phyloP scores from a whole-genome alignment of 495 filamentous ascomycete genomes.

The Neurospora sp. region DNA sequence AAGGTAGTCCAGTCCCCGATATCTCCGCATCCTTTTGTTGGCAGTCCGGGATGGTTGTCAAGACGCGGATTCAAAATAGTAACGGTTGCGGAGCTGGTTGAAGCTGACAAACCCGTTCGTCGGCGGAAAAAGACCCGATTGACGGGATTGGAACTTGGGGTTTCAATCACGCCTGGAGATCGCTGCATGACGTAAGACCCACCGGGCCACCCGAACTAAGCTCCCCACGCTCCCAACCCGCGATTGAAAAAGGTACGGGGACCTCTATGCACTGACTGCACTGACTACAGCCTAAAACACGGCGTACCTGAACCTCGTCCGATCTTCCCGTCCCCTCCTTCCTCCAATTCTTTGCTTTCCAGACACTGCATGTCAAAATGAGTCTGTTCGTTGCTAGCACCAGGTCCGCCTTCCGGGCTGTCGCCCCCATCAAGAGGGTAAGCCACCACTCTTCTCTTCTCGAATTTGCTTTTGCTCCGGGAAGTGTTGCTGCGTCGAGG shows the following conservation, averaged over 20 bases:
- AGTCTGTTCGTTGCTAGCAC: constrained; percentile 22
- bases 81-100: not conserved
- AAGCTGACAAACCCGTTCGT: not conserved
- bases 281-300: not conserved
- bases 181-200: not conserved
- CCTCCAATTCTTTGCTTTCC: not conserved
- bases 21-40: not conserved
- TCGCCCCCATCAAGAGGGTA: constrained; percentile 23
- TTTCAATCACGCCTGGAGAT: not conserved
- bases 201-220: not conserved
- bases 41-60: not conserved
- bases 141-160: not conserved
- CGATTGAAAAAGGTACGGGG: not conserved
- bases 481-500: not conserved
- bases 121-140: not conserved
- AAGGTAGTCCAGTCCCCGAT: not conserved
- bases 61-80: not conserved
- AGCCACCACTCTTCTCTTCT: constrained; percentile 2
- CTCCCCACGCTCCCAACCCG: not conserved
- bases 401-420: constrained; percentile 21
- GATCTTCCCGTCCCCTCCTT: not conserved
- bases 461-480: not conserved
- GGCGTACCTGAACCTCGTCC: not conserved
- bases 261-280: not conserved
- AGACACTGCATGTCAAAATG: constrained; percentile 12